These are phyloP conservation scores for Brassica incana DNA, from an alignment of 345 rosid species.

Conservation along the genomic window DNA sequence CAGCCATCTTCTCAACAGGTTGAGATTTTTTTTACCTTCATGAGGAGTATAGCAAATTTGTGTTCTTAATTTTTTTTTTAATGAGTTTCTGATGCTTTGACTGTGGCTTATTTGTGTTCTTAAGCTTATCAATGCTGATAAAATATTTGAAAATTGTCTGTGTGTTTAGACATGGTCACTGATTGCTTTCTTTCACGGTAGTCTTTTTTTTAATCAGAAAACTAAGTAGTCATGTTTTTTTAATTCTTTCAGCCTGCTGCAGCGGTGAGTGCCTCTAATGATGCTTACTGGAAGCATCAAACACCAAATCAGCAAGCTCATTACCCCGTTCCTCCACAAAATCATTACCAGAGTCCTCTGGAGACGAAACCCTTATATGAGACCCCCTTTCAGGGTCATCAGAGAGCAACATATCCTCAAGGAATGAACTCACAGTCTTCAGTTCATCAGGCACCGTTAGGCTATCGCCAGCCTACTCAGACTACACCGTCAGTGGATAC, in stretches of 20 bases:
- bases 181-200: conserved; percentile 13
- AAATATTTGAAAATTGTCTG: conserved; percentile 11
- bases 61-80: background rate
- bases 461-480: conserved; percentile 56
- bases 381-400: conserved; percentile 70
- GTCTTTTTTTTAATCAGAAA: background rate
- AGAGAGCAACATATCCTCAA: conserved; percentile 59
- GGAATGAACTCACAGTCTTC: conserved; percentile 58
- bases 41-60: conserved; percentile 16
- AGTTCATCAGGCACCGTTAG: conserved; percentile 43
- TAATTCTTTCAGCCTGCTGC: conserved; percentile 62
- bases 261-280: conserved; percentile 57
- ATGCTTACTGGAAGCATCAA: conserved; percentile 72
- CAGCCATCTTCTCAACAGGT: conserved; percentile 77
- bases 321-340: conserved; percentile 56
- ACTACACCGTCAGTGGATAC: conserved; percentile 54
- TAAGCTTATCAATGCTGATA: conserved; percentile 3
- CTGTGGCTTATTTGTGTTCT: background rate
- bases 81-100: conserved; percentile 1
- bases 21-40: conserved; percentile 32
- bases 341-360: conserved; percentile 58
- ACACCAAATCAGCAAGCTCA: conserved; percentile 60
- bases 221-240: conserved; percentile 16
- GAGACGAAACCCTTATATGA: conserved; percentile 62
- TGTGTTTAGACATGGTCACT: conserved; percentile 24